Percentiles rank a stretch among this genome's conserved stretches.
These are phyloP conservation scores for Melampsora americana DNA, from an alignment of 1,284 basidiomycete genomes.

Conservation along the genomic window DNA sequence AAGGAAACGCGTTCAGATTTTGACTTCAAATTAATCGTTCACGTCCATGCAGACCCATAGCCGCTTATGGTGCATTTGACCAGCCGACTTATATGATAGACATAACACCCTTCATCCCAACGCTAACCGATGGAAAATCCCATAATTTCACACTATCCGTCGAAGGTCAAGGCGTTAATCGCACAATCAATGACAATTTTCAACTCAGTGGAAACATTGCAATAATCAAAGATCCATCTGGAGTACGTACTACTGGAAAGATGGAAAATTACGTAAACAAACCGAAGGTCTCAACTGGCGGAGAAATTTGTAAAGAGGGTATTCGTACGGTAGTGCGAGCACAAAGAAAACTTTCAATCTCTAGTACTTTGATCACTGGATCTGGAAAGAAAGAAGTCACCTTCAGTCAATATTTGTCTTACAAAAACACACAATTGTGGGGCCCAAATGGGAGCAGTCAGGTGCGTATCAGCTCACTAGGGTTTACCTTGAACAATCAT, in stretches of 20 bases:
- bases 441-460: conserved; percentile 9
- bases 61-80: conserved; percentile 72
- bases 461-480: not conserved
- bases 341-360: conserved; percentile 21
- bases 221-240: conserved; percentile 49
- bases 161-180: conserved; percentile 66
- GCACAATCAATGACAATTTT: conserved; percentile 68
- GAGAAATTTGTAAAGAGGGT: not conserved
- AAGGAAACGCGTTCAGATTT: not conserved
- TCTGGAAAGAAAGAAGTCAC: conserved; percentile 14
- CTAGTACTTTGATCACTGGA: conserved; percentile 29
- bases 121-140: conserved; percentile 66
- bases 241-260: conserved; percentile 32
- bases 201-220: conserved; percentile 70
- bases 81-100: conserved; percentile 75
- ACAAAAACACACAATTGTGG: conserved; percentile 34
- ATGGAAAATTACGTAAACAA: conserved; percentile 17
- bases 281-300: conserved; percentile 12
- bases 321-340: conserved; percentile 24
- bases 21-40: not conserved
- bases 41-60: conserved; percentile 61
- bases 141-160: conserved; percentile 71
- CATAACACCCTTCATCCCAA: conserved; percentile 71
- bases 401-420: conserved; percentile 33
- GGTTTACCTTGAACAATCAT: not conserved